Evolutionary conservation across 2,329 filamentous ascomycete species (phyloP).

Genomic region (Calycina herbarum): DNA sequence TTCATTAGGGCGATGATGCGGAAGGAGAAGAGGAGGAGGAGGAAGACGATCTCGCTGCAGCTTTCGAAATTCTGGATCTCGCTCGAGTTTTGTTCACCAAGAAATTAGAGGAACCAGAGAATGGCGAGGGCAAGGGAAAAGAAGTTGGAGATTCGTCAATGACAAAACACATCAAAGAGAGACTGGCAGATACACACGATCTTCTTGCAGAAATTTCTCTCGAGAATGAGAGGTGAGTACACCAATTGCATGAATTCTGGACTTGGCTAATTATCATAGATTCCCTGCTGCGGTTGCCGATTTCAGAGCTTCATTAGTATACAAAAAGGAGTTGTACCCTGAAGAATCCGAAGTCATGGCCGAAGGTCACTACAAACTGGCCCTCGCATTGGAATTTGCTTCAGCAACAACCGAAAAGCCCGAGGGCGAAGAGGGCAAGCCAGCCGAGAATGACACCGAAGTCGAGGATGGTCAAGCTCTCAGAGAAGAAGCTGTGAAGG

Average conservation of each 20-base stretch:
- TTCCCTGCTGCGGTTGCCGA: conserved; percentile 88
- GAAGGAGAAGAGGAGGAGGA: conserved; percentile 55
- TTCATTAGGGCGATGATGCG: conserved; percentile 43
- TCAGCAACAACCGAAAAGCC: conserved; percentile 66
- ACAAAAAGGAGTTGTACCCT: conserved; percentile 77
- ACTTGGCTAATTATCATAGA: conserved; percentile 41
- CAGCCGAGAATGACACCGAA: conserved; percentile 41
- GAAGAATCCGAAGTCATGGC: conserved; percentile 83
- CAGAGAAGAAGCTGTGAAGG: conserved; percentile 67
- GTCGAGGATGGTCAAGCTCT: conserved; percentile 64
- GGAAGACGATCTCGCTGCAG: conserved; percentile 73
- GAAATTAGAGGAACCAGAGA: conserved; percentile 52
- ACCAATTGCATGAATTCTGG: background rate
- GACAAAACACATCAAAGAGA: conserved; percentile 70
- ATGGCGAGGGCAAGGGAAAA: conserved; percentile 48
- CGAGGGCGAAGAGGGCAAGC: conserved; percentile 39
- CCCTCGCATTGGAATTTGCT: conserved; percentile 89
- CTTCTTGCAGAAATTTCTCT: conserved; percentile 94
- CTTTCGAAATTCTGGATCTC: conserved; percentile 83
- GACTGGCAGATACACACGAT: conserved; percentile 89
- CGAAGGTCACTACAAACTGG: conserved; percentile 95
- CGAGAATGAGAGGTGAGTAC: conserved; percentile 76
- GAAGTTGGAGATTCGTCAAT: conserved; percentile 41
- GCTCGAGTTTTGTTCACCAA: conserved; percentile 65
- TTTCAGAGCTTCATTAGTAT: conserved; percentile 71